Evolutionary conservation across 768 basidiomycete genomes (phyloP).

Genomic region (Hortiboletus flavorubellus): DNA sequence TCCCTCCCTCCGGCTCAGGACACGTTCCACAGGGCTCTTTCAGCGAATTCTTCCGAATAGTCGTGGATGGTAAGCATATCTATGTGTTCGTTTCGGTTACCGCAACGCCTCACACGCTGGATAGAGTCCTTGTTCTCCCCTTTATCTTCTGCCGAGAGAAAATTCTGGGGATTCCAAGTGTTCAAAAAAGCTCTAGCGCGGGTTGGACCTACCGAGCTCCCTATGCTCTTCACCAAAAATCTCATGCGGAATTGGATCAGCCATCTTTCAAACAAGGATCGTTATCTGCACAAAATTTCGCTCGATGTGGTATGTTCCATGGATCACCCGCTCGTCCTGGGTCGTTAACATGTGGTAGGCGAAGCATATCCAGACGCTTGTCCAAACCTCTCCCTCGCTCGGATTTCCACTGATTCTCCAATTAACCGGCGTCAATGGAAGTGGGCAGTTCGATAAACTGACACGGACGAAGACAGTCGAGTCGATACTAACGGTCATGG

Average conservation of each 20-base stretch:
- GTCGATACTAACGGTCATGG: slow-evolving; percentile 72
- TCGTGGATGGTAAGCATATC: slow-evolving; percentile 77
- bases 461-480: slow-evolving; percentile 94
- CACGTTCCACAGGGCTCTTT: slow-evolving; percentile 55
- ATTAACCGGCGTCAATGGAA: slow-evolving; percentile 79
- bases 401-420: slow-evolving; percentile 85
- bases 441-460: slow-evolving; percentile 84
- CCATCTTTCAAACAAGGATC: slow-evolving; percentile 83
- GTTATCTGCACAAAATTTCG: slow-evolving; percentile 88
- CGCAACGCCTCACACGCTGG: not conserved
- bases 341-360: slow-evolving; percentile 44
- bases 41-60: slow-evolving; percentile 86
- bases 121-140: slow-evolving; percentile 84
- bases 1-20: slow-evolving; percentile 44
- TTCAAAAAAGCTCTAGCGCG: slow-evolving; percentile 77
- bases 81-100: not conserved
- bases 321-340: not conserved
- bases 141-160: slow-evolving; percentile 81
- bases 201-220: slow-evolving; percentile 61
- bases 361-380: slow-evolving; percentile 68
- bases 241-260: slow-evolving; percentile 98
- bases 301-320: slow-evolving; percentile 62
- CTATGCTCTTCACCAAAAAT: slow-evolving; percentile 90
- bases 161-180: slow-evolving; percentile 95
- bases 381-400: slow-evolving; percentile 69